Evolutionary conservation across 495 filamentous ascomycete genomes (phyloP), one percentile per base, ranked within the genome.

Genomic region (Tuber magnatum): DNA sequence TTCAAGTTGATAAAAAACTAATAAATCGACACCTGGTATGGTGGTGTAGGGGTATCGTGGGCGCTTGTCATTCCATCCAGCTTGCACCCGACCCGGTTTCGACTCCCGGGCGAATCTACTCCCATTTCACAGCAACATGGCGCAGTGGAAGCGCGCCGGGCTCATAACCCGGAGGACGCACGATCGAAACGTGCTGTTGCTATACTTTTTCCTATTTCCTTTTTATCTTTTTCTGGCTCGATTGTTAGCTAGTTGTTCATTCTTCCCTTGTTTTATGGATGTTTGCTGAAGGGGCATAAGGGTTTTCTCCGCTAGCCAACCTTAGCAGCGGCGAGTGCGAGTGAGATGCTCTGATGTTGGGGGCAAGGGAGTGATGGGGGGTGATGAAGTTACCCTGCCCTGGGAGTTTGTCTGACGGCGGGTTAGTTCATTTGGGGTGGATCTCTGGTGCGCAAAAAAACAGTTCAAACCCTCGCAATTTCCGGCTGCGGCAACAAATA

Each of bases 101-200:
- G 71, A 78, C 74, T 78, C 77, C 77, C 76, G 76, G 76, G 42
- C 79, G 77, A 79, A 79, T 78, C 76, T n/a, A 79, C 12, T 68
- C 16, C 41, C 7, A 51, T 24, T 43, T 32, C 22, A 39, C 61
- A 86, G 84, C 84, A 86, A 84, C 84, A 83, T 86, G 85, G 85
- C 85, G 85, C 85, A 86, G 85, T 83, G 85, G 85, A 86, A 86
- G 85, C 85, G 85, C 85, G 85, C 85, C 85, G 85, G 85, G 85
- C 85, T 86, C 85, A 86, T 86, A 86, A 86, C 85, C 85, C 85
- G 85, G 85, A 86, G 85, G 85, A 84, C 85, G 82, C 84, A 85
- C 82, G 85, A 86, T 86, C 85, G 84, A 86, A 86, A 86, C 85
- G 82, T 85, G 84, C 83, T 83, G 84, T 85, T 86, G 85, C 85